Evolutionary conservation across 306 rosid species (phyloP), one percentile per base, ranked within the genome.

Genomic region (Quercus agrifolia): DNA sequence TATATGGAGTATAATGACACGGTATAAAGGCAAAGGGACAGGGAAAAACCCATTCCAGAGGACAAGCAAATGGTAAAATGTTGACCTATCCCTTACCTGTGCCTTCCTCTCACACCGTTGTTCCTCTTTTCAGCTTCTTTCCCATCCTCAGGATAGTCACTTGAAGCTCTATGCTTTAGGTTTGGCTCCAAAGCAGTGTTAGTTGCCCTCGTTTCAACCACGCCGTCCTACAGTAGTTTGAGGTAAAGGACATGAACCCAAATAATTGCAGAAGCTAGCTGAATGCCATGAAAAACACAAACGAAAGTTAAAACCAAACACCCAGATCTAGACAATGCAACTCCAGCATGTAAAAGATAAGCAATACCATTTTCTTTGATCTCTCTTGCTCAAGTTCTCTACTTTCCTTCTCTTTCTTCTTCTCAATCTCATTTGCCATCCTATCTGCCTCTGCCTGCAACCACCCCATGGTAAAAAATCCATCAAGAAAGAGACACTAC

Each of bases 201-300:
- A 81, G 77, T 84, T 80, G 85, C 81, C 81, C 82, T 92, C 44
- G 79, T 82, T 81, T 90, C 96, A 86, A 81, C 88, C 89, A 92
- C 90, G 82, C 87, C 98, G 80, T 96, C 99, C 99, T 96, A 96
- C 99, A 96, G 99, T 90, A 93, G 99, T 96, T 93, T 90, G 99
- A 96, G 99, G 99, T 85, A 96, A 96, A 93, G 96, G 98, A 89
- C 93, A 96, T 96, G 99, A 96, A 89, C 99, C 99, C 98, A 93
- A 93, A 96, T 93, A 91, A 95, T 95, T 93, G 99, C 94, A 93
- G 99, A 95, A 95, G 97, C 98, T 91, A 89, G 96, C 99, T 96
- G 98, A 96, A 83, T 78, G 90, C 91, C 90, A 89, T 88, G 89
- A 85, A 91, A 88, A 93, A 93, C 93, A 92, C 88, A 81, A 86